Percentiles rank a stretch among this genome's conserved stretches.
phyloP scores from a whole-genome alignment of 2,329 filamentous ascomycete genomes.

The Alternaria incomplexa region DNA sequence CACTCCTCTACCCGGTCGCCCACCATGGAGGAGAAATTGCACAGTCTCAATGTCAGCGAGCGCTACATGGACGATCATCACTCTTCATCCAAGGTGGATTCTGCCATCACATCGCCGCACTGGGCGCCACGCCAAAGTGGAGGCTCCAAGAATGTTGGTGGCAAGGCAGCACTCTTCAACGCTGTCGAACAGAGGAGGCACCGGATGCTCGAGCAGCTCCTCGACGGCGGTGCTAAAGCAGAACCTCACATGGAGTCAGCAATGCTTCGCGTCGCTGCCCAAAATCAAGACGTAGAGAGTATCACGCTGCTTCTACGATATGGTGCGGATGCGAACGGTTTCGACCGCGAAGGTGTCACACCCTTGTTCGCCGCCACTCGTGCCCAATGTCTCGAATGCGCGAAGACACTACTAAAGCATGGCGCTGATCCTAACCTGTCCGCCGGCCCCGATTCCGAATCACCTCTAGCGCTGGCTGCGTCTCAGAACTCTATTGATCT shows the following conservation, averaged over 20 bases:
- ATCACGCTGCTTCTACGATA: conserved; percentile 36
- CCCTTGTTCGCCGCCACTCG: conserved; percentile 38
- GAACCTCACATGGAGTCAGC: conserved; percentile 38
- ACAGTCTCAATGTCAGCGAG: conserved; percentile 31
- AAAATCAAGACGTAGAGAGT: conserved; percentile 40
- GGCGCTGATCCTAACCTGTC: conserved; percentile 32
- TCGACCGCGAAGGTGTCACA: conserved; percentile 38
- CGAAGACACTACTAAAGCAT: conserved; percentile 50
- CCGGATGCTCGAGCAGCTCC: conserved; percentile 55
- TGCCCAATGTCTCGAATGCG: conserved; percentile 48
- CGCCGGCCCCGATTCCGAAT: conserved; percentile 57
- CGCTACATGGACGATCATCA: conserved; percentile 30
- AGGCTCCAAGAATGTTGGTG: conserved; percentile 37
- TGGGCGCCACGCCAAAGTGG: conserved; percentile 31
- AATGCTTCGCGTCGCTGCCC: conserved; percentile 39
- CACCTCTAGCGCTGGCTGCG: conserved; percentile 61
- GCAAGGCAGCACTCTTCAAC: conserved; percentile 53
- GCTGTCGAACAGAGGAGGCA: conserved; percentile 69
- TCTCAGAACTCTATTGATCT: conserved; percentile 62
- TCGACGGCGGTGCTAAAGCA: conserved; percentile 40
- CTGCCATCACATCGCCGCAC: conserved; percentile 15
- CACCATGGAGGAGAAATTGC: conserved; percentile 33
- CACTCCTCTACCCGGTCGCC: conserved; percentile 27
- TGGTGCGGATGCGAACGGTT: conserved; percentile 39
- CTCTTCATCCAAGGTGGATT: conserved; percentile 25